Conservation (phyloP, 2,329 filamentous ascomycete genomes). For the Monosporascus sp. region DNA sequence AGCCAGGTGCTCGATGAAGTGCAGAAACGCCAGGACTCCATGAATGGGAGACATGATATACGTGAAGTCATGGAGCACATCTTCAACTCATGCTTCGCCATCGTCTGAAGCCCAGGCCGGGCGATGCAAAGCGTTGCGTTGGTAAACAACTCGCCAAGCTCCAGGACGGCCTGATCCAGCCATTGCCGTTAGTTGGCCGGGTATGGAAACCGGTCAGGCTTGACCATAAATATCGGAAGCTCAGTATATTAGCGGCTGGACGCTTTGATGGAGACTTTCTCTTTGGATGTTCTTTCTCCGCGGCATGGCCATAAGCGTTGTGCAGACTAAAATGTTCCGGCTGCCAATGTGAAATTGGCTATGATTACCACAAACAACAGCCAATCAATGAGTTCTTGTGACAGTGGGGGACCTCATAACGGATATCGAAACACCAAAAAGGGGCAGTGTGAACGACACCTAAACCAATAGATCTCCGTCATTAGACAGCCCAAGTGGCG, state of each 20-base stretch:
- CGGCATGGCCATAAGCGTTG: not conserved
- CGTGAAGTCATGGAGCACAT: constrained; percentile 41
- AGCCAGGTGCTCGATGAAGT: constrained; percentile 41
- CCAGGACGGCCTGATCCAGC: too few relatives aligned
- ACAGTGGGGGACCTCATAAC: not conserved
- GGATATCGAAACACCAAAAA: not conserved
- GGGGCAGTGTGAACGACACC: not conserved
- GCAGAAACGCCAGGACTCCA: constrained; percentile 35
- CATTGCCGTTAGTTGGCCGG: too few relatives aligned
- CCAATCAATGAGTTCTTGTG: not conserved
- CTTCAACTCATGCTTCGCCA: constrained; percentile 48
- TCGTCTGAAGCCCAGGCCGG: constrained; percentile 32
- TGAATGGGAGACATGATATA: constrained; percentile 36
- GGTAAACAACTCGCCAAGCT: too few relatives aligned
- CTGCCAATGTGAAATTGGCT: not conserved
- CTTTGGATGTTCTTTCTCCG: too few relatives aligned
- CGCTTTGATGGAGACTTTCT: too few relatives aligned
- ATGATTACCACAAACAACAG: not conserved
- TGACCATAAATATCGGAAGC: too few relatives aligned
- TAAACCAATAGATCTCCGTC: not conserved
- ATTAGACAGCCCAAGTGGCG: not conserved
- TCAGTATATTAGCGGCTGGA: too few relatives aligned
- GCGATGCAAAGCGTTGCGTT: too few relatives aligned
- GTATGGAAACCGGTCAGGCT: too few relatives aligned
- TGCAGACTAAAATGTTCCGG: not conserved